phyloP scores from a whole-genome alignment of 169 alveolate species.

The Cryptosporidium ryanae region DNA sequence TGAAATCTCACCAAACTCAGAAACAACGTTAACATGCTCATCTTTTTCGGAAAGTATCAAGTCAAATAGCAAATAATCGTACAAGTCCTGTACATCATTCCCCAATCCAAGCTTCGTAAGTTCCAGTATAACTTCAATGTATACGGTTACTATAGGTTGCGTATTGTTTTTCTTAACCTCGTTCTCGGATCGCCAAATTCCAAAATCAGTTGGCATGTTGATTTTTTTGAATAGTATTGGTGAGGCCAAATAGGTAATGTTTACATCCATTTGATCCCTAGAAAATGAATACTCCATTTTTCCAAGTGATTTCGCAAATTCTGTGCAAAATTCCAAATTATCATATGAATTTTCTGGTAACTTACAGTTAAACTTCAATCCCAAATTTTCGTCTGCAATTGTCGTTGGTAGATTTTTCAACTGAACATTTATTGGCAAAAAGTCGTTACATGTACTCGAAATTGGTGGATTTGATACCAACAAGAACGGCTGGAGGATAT shows the following conservation, averaged over 20 bases:
- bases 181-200: conserved; percentile 35
- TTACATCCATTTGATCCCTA: conserved; percentile 12
- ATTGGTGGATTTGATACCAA: conserved; percentile 26
- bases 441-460: conserved; percentile 18
- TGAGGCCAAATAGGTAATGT: conserved; percentile 28
- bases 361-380: conserved; percentile 28
- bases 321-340: conserved; percentile 34
- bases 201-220: neutral
- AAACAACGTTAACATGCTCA: neutral
- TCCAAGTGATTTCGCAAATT: conserved; percentile 6
- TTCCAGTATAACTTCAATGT: conserved; percentile 4
- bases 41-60: conserved; percentile 5
- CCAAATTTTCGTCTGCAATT: conserved; percentile 24
- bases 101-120: neutral
- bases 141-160: conserved; percentile 19
- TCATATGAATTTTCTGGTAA: conserved; percentile 19
- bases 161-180: neutral
- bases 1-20: conserved; percentile 43
- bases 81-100: conserved; percentile 20
- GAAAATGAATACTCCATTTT: conserved; percentile 24
- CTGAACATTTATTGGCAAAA: conserved; percentile 28
- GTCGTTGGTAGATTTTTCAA: conserved; percentile 20
- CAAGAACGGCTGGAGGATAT: conserved; percentile 67
- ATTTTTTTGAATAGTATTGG: conserved; percentile 7
- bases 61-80: conserved; percentile 22